A percentile compares a stretch with the other conserved stretches of the same genome.
Evolutionary conservation across 179 eudicot species (phyloP).

Genomic region (Sideroxylon spinosum): DNA sequence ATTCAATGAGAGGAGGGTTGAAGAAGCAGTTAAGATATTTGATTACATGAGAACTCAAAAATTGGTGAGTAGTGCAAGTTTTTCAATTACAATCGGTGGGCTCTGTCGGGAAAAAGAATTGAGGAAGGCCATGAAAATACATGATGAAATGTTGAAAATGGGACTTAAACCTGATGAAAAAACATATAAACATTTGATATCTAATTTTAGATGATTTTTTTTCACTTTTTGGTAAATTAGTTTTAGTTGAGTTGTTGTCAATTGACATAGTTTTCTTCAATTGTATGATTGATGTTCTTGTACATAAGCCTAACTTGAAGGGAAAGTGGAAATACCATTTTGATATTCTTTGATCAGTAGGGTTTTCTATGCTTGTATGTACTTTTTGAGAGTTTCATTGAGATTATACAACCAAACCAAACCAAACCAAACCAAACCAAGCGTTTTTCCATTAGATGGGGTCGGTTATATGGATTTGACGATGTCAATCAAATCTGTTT

Average conservation of each 20-base stretch:
- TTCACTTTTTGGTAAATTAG: too few relatives aligned
- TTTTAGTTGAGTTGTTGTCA: conserved; percentile 39
- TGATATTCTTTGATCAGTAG: background rate
- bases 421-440: too few relatives aligned
- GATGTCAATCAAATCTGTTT: too few relatives aligned
- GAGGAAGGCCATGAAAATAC: conserved; percentile 78
- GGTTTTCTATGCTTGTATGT: background rate
- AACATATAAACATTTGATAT: conserved; percentile 59
- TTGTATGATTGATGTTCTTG: background rate
- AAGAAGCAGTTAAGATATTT: conserved; percentile 51
- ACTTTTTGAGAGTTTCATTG: background rate
- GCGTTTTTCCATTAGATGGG: too few relatives aligned
- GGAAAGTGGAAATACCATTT: background rate
- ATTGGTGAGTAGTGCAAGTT: conserved; percentile 50
- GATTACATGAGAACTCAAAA: conserved; percentile 59
- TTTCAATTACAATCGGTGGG: conserved; percentile 58
- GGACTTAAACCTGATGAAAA: conserved; percentile 69
- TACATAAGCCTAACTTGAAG: background rate
- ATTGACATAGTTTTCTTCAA: background rate
- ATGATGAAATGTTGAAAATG: conserved; percentile 81
- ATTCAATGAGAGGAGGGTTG: conserved; percentile 44
- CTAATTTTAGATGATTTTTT: conserved; percentile 17
- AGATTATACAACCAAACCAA: too few relatives aligned
- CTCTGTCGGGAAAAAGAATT: conserved; percentile 57
- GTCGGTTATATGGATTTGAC: too few relatives aligned